Base-by-base conservation (phyloP, 2,329 filamentous ascomycete species). In the Mycosphaerella arachidis region DNA sequence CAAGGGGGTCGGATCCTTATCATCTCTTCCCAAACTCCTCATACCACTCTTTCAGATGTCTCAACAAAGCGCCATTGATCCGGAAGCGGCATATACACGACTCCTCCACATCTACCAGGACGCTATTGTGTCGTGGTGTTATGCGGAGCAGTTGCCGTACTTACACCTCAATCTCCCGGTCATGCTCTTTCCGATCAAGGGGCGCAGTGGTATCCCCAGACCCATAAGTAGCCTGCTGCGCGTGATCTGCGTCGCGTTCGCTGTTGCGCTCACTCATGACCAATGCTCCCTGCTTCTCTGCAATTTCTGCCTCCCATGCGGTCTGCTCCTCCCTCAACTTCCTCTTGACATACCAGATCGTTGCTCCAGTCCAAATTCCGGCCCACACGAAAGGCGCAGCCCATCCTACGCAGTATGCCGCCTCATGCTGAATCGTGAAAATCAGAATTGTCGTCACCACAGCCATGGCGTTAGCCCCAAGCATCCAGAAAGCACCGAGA, bases 401-500 rank as follows among this genome's bases (percentile, higher is more conserved):
- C 79, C 79, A 82, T 24, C 79, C 79, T 51, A 81, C 76, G 43
- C 78, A 73, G 63, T 81, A 82, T 13, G 78, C 79, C 46, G 76
- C 76, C 59, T 81, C 77, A 27, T 73, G 71, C 53, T 76, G 67
- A 18, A 80, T 74, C 6, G 79, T 81, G 65, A 81, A 81, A 20
- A 81, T 72, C 29, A 82, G 70, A 12, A 75, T 75, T 1, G 78
- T 79, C 13, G 74, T 76, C 6, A 76, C 69, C 3, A 71, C 70
- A 0, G 78, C 74, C 58, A 75, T 75, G 1, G 67, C 69, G 52
- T 78, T 71, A 3, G 75, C 73, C 8, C 78, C 79, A 58, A 80
- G 68, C 6, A 77, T 80, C 81, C 81, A 84, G 67, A 83, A 83
- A 4, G 81, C 66, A 3, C 80, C 81, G 62, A 82, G 65, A 2